A percentile compares a stretch with the other conserved stretches of the same genome.
These are phyloP conservation scores for Mycena albidolilacea DNA, from an alignment of 768 basidiomycete species.

Conservation along the genomic window DNA sequence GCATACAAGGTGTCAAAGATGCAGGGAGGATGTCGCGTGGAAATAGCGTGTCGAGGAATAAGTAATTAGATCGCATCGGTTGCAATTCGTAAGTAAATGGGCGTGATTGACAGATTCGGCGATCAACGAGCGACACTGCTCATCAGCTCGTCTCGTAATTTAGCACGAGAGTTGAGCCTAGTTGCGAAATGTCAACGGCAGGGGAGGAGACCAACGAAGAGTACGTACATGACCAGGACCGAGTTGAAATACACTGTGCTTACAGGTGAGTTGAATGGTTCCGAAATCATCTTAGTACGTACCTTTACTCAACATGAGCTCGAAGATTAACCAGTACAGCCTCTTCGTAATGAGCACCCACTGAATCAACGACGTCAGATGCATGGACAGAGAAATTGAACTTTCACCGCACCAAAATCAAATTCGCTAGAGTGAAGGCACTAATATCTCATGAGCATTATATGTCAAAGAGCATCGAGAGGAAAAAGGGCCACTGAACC, in stretches of 20 bases:
- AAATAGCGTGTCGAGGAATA: too few species aligned
- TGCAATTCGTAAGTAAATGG: too few species aligned
- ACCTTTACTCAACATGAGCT: neutral
- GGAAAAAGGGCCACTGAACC: neutral
- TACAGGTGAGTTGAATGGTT: neutral
- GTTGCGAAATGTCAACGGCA: neutral
- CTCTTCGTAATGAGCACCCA: neutral
- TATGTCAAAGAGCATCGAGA: neutral
- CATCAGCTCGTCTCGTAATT: neutral
- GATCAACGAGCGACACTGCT: too few species aligned
- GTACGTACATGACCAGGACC: constrained; percentile 3
- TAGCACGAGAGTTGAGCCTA: constrained; percentile 9
- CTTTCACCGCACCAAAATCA: neutral
- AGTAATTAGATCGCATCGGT: too few species aligned
- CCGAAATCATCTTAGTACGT: neutral
- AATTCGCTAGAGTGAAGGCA: neutral
- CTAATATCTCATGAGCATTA: neutral
- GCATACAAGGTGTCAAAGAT: too few species aligned
- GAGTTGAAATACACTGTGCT: neutral
- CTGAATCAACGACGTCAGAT: neutral
- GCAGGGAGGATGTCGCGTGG: too few species aligned
- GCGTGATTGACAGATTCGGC: too few species aligned
- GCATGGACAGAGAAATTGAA: neutral
- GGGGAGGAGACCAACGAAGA: neutral
- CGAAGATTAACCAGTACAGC: neutral